Percentiles rank a stretch among this genome's conserved stretches.
Conservation (phyloP, 2,329 filamentous ascomycete species). For the Penicillium sp. region DNA sequence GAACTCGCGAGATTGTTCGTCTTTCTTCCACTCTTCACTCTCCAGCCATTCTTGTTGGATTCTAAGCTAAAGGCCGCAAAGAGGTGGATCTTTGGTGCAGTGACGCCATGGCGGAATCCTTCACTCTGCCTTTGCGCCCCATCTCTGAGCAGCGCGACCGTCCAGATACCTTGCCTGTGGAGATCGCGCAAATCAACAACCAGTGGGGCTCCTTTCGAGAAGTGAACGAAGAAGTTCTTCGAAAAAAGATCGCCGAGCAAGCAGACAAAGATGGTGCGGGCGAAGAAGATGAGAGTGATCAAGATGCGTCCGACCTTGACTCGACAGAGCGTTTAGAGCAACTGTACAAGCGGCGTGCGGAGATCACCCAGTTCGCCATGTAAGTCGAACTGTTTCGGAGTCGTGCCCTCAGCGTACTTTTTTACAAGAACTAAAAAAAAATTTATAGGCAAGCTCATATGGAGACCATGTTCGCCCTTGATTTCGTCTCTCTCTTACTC, state of each 20-base stretch:
- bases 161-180: conserved; percentile 63
- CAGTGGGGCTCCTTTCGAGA: conserved; percentile 80
- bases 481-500: conserved; percentile 78
- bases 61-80: background rate
- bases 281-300: conserved; percentile 40
- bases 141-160: conserved; percentile 48
- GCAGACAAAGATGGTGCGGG: conserved; percentile 51
- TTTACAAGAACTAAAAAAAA: conserved; percentile 4
- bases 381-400: conserved; percentile 22
- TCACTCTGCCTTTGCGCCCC: conserved; percentile 62
- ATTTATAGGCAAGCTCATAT: conserved; percentile 44
- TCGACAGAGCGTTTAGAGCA: conserved; percentile 41
- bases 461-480: conserved; percentile 64
- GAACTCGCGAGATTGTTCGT: background rate
- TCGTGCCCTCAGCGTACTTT: background rate
- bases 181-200: conserved; percentile 74
- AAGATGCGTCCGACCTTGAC: conserved; percentile 34
- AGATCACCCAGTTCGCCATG: conserved; percentile 47
- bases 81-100: background rate
- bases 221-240: conserved; percentile 71
- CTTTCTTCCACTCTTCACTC: background rate
- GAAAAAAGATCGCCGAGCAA: conserved; percentile 61
- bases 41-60: background rate
- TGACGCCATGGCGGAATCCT: conserved; percentile 39
- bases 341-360: conserved; percentile 45